Conservation (phyloP, 768 basidiomycete genomes). For the Boletus sensibilis region DNA sequence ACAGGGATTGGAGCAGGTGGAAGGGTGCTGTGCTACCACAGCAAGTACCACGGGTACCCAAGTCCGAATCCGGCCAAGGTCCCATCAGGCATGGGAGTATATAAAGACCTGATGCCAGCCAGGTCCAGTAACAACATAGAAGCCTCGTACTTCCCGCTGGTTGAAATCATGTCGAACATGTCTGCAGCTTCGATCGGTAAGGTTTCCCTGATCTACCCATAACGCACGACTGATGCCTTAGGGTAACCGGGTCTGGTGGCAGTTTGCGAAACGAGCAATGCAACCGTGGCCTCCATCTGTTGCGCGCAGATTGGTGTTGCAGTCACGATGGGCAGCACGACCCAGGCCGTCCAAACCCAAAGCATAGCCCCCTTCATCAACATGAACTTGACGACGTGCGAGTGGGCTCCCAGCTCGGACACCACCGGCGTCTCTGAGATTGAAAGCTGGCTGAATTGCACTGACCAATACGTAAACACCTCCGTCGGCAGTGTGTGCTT, state of each 20-base stretch:
- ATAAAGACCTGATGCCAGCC: background rate
- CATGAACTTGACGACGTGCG: background rate
- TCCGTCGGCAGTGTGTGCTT: background rate
- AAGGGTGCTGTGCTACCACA: background rate
- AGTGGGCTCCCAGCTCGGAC: background rate
- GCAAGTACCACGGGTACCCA: background rate
- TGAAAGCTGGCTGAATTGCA: background rate
- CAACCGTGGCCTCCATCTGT: constrained; percentile 6
- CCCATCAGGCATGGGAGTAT: background rate
- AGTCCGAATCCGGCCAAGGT: background rate
- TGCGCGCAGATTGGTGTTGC: background rate
- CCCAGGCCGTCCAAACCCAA: background rate
- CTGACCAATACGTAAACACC: background rate
- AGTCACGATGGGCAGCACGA: background rate
- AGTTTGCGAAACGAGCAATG: constrained; percentile 5
- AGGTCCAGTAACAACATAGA: background rate
- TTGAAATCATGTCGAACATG: background rate
- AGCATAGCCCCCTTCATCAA: background rate
- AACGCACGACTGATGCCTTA: background rate
- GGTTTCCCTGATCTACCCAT: background rate
- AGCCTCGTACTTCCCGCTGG: background rate
- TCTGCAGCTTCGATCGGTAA: no score
- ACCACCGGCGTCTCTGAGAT: background rate
- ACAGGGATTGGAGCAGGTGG: background rate
- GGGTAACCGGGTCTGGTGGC: no score